Conservation (phyloP, 495 filamentous ascomycete genomes). For the Apodospora peruviana region DNA sequence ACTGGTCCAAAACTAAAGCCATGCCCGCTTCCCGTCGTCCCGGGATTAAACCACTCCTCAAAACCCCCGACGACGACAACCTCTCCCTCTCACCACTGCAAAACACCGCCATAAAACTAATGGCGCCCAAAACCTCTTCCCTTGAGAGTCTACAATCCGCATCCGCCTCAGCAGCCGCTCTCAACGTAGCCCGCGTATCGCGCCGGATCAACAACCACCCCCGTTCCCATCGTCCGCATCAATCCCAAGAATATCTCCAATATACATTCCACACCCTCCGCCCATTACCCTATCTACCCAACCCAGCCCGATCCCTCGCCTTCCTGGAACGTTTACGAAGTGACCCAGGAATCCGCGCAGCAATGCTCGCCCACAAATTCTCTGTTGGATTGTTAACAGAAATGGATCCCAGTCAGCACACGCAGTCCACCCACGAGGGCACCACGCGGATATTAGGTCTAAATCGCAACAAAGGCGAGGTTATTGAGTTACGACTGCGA, state of each 20-base stretch:
- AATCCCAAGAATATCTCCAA: slow-evolving; percentile 42
- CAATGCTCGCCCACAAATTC: slow-evolving; percentile 81
- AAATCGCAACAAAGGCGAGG: slow-evolving; percentile 82
- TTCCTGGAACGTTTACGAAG: slow-evolving; percentile 73
- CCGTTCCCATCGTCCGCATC: slow-evolving; percentile 4
- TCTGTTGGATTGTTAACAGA: slow-evolving; percentile 85
- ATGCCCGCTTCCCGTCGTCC: slow-evolving; percentile 18
- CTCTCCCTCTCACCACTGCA: slow-evolving; percentile 44
- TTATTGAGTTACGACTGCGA: slow-evolving; percentile 83
- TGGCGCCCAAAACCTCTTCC: slow-evolving; percentile 54
- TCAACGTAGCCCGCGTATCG: slow-evolving; percentile 14
- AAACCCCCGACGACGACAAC: slow-evolving; percentile 25
- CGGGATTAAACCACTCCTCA: slow-evolving; percentile 17
- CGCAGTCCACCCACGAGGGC: slow-evolving; percentile 57
- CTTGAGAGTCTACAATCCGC: slow-evolving; percentile 42
- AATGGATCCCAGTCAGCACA: slow-evolving; percentile 86
- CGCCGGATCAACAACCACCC: slow-evolving; percentile 3
- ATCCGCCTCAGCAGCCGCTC: slow-evolving; percentile 32
- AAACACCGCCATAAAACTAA: slow-evolving; percentile 54
- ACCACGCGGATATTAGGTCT: slow-evolving; percentile 72
- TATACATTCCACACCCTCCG: slow-evolving; percentile 81
- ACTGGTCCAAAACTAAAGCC: slow-evolving; percentile 27
- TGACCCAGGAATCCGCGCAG: slow-evolving; percentile 78
- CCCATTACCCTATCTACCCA: slow-evolving; percentile 73
- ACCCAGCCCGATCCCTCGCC: slow-evolving; percentile 57